Conservation (phyloP, 495 filamentous ascomycete species). For the Talaromyces wortmannii region DNA sequence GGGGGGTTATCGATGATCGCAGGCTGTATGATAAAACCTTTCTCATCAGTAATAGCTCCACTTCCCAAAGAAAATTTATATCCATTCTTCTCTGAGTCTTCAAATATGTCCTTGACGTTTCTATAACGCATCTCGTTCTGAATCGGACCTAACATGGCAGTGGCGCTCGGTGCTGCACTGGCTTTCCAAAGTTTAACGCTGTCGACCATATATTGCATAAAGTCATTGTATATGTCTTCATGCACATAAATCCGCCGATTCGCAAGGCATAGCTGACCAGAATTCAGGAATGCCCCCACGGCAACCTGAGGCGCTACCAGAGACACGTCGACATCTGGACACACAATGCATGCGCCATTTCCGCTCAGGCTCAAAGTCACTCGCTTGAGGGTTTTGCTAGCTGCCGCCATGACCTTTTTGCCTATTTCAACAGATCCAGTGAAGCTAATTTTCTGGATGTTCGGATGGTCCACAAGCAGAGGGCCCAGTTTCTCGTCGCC, state of each 20-base stretch:
- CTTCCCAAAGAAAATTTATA: constrained; percentile 38
- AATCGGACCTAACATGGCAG: constrained; percentile 17
- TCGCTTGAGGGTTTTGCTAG: constrained; percentile 49
- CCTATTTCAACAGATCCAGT: constrained; percentile 55
- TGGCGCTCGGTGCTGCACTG: constrained; percentile 14
- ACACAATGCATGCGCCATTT: constrained; percentile 57
- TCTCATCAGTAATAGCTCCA: constrained; percentile 16
- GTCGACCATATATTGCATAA: constrained; percentile 42
- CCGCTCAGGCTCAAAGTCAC: constrained; percentile 51
- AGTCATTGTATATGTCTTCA: constrained; percentile 51
- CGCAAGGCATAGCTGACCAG: constrained; percentile 49
- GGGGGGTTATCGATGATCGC: constrained; percentile 48
- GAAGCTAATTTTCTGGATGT: constrained; percentile 56
- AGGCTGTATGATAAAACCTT: constrained; percentile 39
- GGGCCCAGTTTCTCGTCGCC: constrained; percentile 55
- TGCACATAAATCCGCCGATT: constrained; percentile 60
- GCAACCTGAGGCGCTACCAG: constrained; percentile 47
- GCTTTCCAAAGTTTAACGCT: constrained; percentile 41
- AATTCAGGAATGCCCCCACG: constrained; percentile 46
- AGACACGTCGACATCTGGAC: constrained; percentile 54
- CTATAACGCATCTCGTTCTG: constrained; percentile 49
- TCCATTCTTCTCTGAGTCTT: constrained; percentile 31
- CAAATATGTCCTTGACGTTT: constrained; percentile 36
- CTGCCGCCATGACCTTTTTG: constrained; percentile 50
- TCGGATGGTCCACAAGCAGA: constrained; percentile 40